Base-by-base conservation (phyloP, 2,329 filamentous ascomycete species). In the Beauveria bassiana region DNA sequence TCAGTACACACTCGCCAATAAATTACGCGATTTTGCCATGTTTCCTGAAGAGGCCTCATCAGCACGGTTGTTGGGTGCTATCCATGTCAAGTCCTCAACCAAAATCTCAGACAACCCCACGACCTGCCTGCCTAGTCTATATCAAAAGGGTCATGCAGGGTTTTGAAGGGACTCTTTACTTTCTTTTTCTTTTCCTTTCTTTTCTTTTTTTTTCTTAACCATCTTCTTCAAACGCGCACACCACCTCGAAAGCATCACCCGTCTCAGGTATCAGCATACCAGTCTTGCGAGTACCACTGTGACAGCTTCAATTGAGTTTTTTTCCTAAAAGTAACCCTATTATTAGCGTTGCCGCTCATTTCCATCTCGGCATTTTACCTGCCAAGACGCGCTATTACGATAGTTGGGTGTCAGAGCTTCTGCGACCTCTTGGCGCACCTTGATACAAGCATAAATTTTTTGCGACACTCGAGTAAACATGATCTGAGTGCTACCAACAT, bases 341-440 rank as follows among this genome's bases (percentile, higher is more conserved):
- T 53, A 40, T 40, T 20, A 20, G 31, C 31, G 20, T 34, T 12
- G 10, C 3, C 10, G 31, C 31, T 8, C 28, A 31, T 8, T 8
- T 40, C n/a, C 18, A 42, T 50, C 45, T 58, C 28, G 31, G 34
- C 45, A 50, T 58, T 45, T 50, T 42, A 58, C 34, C 43, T 49
- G 55, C 55, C 55, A 50, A 58, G 55, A 42, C 55, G 20, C 55
- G 46, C 45, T 50, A 40, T 40, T 50, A 58, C 55, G 31, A 31
- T 49, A 24, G 20, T 14, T 26, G 18, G 28, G 49, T 28, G 24
- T 49, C 46, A 12, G 24, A 49, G 24, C 46, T 49, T 28, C 24
- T 52, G 28, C 49, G 9, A 52, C 49, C 18, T 38, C 49, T 52
- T 52, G 49, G 28, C 49, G 28, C 28, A 31, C 49, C 10, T 24